Percentiles rank a stretch among this genome's conserved stretches.
phyloP scores from a whole-genome alignment of 2,329 filamentous ascomycete genomes.

The Phoma herbarum region DNA sequence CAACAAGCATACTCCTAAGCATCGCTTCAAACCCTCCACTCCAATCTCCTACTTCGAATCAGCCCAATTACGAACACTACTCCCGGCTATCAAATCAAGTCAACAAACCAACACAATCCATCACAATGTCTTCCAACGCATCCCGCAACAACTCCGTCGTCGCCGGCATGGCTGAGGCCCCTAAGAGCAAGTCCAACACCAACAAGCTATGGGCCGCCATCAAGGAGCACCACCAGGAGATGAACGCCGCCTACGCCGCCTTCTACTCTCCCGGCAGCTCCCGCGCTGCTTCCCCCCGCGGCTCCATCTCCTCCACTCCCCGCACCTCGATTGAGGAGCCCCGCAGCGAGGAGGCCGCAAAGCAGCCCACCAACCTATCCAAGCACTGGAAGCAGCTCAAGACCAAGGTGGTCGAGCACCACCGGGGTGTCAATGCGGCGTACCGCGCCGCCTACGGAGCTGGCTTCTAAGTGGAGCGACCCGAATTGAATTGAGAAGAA shows the following conservation, averaged over 20 bases:
- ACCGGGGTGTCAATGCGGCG: constrained; percentile 38
- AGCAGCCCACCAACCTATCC: constrained; percentile 31
- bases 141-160: constrained; percentile 34
- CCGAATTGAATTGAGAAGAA: constrained; percentile 8
- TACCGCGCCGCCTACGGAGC: constrained; percentile 28
- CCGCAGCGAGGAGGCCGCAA: constrained; percentile 19
- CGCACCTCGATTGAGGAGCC: constrained; percentile 28
- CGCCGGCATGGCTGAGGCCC: constrained; percentile 20
- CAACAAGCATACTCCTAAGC: constrained; percentile 20
- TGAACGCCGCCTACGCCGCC: constrained; percentile 41
- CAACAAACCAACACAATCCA: constrained; percentile 5
- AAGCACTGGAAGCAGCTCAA: constrained; percentile 40
- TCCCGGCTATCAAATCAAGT: constrained; percentile 7
- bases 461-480: constrained; percentile 6
- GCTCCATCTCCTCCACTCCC: constrained; percentile 24
- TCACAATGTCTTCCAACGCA: constrained; percentile 23
- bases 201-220: constrained; percentile 41
- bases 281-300: constrained; percentile 14
- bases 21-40: constrained; percentile 21
- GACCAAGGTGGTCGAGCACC: constrained; percentile 43
- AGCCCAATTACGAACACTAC: constrained; percentile 7
- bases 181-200: constrained; percentile 30
- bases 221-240: constrained; percentile 43
- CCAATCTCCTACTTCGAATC: constrained; percentile 9
- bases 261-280: constrained; percentile 36